Evolutionary conservation across 2,329 filamentous ascomycete genomes (phyloP).

Genomic region (Hyphodiscus sp.): DNA sequence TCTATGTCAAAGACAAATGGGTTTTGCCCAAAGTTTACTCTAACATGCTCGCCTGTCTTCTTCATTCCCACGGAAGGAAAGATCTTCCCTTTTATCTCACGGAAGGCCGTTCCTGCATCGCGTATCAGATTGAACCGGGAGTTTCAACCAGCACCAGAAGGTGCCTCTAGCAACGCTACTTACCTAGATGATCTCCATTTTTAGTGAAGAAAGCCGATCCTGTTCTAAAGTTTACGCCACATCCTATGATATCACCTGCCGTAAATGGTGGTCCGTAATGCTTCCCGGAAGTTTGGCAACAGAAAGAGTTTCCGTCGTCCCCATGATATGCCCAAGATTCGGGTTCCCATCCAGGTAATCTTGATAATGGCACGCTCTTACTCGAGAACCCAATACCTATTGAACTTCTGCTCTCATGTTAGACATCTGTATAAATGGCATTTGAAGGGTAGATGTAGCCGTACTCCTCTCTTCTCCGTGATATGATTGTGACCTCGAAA

Average conservation of each 20-base stretch:
- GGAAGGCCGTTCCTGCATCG: slow-evolving; percentile 59
- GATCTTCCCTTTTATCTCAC: slow-evolving; percentile 57
- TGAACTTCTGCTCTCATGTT: slow-evolving; percentile 40
- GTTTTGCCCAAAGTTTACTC: slow-evolving; percentile 61
- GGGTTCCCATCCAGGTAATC: slow-evolving; percentile 60
- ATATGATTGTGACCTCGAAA: slow-evolving; percentile 66
- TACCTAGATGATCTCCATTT: slow-evolving; percentile 53
- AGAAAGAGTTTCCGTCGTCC: slow-evolving; percentile 58
- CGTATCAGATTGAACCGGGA: background rate
- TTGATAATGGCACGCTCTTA: slow-evolving; percentile 45
- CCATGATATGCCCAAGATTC: slow-evolving; percentile 66
- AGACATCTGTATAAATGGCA: slow-evolving; percentile 6
- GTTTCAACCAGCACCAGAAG: background rate
- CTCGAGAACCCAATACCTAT: slow-evolving; percentile 58
- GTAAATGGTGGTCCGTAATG: slow-evolving; percentile 51
- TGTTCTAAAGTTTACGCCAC: slow-evolving; percentile 59
- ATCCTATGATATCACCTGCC: slow-evolving; percentile 54
- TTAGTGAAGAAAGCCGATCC: slow-evolving; percentile 64
- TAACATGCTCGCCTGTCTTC: slow-evolving; percentile 54
- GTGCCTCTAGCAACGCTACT: slow-evolving; percentile 18
- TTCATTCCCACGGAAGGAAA: slow-evolving; percentile 63
- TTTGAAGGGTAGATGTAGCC: slow-evolving; percentile 19
- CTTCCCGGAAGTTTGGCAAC: slow-evolving; percentile 49
- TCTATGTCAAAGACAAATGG: slow-evolving; percentile 92
- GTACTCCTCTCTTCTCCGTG: slow-evolving; percentile 62